Evolutionary conservation across 169 alveolate genomes (phyloP).

Genomic region (Plasmodium vivax): DNA sequence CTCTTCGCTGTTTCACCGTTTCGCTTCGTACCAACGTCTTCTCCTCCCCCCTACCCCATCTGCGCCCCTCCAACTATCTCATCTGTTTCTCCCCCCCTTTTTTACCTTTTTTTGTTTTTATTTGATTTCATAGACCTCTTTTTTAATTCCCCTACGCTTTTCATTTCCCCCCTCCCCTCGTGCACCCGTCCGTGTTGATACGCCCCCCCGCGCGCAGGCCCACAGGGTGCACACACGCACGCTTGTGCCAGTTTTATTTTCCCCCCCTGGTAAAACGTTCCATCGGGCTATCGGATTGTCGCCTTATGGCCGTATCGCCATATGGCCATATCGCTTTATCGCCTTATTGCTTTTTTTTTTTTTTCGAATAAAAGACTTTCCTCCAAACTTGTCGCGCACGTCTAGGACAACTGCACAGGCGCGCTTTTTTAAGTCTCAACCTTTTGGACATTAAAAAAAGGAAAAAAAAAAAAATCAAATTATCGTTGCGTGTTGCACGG

Average conservation of each 20-base stretch:
- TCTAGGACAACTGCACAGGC: background rate
- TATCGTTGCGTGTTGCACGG: background rate
- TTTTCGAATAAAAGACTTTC: background rate
- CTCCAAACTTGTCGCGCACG: background rate
- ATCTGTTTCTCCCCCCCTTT: background rate
- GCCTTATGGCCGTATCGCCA: background rate
- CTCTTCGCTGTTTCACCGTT: background rate
- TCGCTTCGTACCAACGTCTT: background rate
- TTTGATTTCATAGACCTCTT: constrained; percentile 1
- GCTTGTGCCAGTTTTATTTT: background rate
- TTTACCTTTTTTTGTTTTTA: background rate
- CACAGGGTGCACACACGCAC: background rate
- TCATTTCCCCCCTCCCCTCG: background rate
- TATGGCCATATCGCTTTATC: too few relatives aligned
- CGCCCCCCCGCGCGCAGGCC: background rate
- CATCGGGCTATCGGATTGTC: background rate
- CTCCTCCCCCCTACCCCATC: background rate
- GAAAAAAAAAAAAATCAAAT: background rate
- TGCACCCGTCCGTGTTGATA: background rate
- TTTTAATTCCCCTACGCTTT: background rate
- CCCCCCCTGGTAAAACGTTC: background rate
- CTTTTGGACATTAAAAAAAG: constrained; percentile 9
- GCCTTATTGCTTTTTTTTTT: background rate
- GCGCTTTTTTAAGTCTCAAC: background rate
- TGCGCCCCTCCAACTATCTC: background rate